Base-by-base conservation (phyloP, 495 filamentous ascomycete species). In the Penicillium lagena region DNA sequence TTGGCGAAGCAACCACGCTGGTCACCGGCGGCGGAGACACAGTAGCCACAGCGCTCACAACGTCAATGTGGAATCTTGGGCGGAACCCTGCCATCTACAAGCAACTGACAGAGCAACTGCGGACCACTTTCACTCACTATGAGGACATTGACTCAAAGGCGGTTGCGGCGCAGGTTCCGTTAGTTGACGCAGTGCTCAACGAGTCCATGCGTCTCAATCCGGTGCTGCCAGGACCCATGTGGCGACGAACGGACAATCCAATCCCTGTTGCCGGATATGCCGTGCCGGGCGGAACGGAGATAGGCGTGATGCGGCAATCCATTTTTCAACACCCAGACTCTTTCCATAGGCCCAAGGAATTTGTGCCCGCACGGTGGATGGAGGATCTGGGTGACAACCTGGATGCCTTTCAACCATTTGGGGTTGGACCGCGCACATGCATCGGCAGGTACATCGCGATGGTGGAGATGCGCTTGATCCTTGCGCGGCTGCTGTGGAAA, bases 401-500 rank as follows among this genome's bases (percentile, higher is more conserved):
- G 39, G 37, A 48, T 32, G 49, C 45, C 12, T 51, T 49, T 27
- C 42, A 58, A 34, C 55, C 49, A 6, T 62, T 63, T 30, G 53
- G 49, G 5, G 38, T 62, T 8, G 51, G 41, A 12, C 55, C 42
- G 34, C 43, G 46, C 40, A 59, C 52, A 43, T 66, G 60, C 37
- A 44, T 58, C 36, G 57, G 50, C 6, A 29, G 49, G n/a, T 52
- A 54, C 36, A 58, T 77, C 37, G 73, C 75, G 2, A 70, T 66
- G 55, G 62, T 66, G 13, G 75, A 77, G 51, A 65, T 76, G 60
- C 58, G 69, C 12, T 42, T 77, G 12, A 66, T 71, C 22, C 39
- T 73, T 2, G 62, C 70, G 12, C 71, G 68, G 39, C 42, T 76
- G 14, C 37, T 78, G n/a, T 77, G 68, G 66, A 54, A 49, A 29